These are phyloP conservation scores for Viridothelium virens DNA, from an alignment of 495 filamentous ascomycete species.

Conservation along the genomic window DNA sequence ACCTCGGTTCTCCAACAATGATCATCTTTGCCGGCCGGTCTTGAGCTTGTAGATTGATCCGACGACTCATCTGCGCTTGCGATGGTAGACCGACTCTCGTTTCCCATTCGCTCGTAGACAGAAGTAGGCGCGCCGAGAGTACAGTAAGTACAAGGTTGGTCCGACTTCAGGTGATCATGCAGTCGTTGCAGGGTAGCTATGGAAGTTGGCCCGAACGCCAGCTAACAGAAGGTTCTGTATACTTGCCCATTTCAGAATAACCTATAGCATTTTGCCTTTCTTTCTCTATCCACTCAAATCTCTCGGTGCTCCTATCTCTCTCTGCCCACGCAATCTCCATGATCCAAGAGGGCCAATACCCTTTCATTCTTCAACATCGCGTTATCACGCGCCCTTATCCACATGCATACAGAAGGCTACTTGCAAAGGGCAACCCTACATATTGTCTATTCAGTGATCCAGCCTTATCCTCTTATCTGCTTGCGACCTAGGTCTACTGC, in stretches of 20 bases:
- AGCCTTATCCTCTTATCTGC: constrained; percentile 49
- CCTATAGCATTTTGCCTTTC: neutral
- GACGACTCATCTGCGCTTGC: neutral
- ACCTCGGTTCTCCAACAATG: too few relatives aligned
- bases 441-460: neutral
- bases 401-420: neutral
- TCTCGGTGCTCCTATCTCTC: neutral
- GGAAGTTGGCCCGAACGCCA: neutral
- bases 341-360: neutral
- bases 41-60: neutral
- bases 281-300: neutral
- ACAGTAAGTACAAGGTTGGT: neutral
- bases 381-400: neutral
- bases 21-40: neutral
- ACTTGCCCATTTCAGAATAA: neutral
- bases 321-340: neutral
- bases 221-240: neutral
- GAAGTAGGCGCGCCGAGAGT: neutral
- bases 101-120: too few relatives aligned
- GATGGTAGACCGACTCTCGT: too few relatives aligned
- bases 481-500: constrained; percentile 65
- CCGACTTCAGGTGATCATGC: neutral
- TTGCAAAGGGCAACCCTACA: neutral
- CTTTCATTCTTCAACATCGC: neutral
- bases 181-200: neutral